Conservation (phyloP, 106 monocot genomes). For the Hemerocallis citrina region DNA sequence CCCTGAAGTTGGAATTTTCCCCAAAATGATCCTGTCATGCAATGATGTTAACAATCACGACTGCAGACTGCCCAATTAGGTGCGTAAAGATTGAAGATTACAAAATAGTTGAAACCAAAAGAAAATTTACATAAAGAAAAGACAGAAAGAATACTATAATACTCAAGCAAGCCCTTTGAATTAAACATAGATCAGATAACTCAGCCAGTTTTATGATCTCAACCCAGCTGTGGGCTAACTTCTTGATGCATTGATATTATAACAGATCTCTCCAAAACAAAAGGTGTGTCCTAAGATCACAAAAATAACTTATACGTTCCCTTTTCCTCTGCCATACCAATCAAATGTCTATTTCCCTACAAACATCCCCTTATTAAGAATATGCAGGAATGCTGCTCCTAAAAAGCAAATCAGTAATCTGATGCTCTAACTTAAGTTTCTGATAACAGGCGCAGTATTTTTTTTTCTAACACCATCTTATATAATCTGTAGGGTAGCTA, state of each 20-base stretch:
- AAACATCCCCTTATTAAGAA: too few relatives aligned
- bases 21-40: conserved; percentile 81
- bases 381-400: too few relatives aligned
- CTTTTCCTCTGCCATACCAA: too few relatives aligned
- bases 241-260: neutral
- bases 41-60: conserved; percentile 56
- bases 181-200: neutral
- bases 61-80: conserved; percentile 5
- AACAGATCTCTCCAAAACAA: too few relatives aligned
- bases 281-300: too few relatives aligned
- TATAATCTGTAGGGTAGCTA: too few relatives aligned
- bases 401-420: too few relatives aligned
- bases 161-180: neutral
- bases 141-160: neutral
- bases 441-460: too few relatives aligned
- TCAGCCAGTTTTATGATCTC: neutral
- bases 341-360: too few relatives aligned
- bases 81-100: conserved; percentile 16
- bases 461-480: too few relatives aligned
- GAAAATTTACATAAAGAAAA: neutral
- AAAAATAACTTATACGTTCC: too few relatives aligned
- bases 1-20: conserved; percentile 76
- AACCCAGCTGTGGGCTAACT: neutral
- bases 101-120: neutral
- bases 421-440: too few relatives aligned